phyloP scores from a whole-genome alignment of 768 basidiomycete genomes.

The Tricholoma sp. region DNA sequence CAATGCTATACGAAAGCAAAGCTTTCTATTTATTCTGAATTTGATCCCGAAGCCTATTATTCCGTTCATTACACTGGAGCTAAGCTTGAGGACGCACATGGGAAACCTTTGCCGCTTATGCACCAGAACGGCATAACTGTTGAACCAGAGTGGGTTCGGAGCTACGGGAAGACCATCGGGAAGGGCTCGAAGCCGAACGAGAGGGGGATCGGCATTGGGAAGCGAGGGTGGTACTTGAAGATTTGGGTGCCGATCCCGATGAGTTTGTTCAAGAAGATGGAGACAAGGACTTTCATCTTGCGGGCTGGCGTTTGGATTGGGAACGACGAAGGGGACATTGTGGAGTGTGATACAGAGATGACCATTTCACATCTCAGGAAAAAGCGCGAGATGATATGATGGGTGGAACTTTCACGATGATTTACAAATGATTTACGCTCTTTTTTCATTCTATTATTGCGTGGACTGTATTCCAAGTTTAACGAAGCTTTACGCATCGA shows the following conservation, averaged over 20 bases:
- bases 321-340: slow-evolving; percentile 13
- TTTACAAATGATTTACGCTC: too few species aligned
- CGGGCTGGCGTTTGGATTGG: slow-evolving; percentile 33
- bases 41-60: slow-evolving; percentile 13
- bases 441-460: too few species aligned
- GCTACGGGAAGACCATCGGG: slow-evolving; percentile 15
- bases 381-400: slow-evolving; percentile 30
- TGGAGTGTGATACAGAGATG: slow-evolving; percentile 24
- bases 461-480: too few species aligned
- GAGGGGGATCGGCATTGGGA: slow-evolving; percentile 9
- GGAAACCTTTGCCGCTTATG: slow-evolving; percentile 2
- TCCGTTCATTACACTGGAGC: slow-evolving; percentile 10
- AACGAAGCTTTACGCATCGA: too few species aligned
- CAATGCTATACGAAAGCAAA: slow-evolving; percentile 21
- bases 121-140: slow-evolving; percentile 20
- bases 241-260: slow-evolving; percentile 46
- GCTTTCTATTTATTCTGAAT: slow-evolving; percentile 11
- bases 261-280: slow-evolving; percentile 39
- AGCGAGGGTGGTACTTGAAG: slow-evolving; percentile 31
- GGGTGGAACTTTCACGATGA: neutral
- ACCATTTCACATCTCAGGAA: slow-evolving; percentile 39
- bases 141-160: slow-evolving; percentile 25
- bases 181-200: slow-evolving; percentile 7
- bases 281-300: slow-evolving; percentile 39
- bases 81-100: slow-evolving; percentile 12